A percentile compares a stretch with the other conserved stretches of the same genome.
Conservation (phyloP, 2,329 filamentous ascomycete species). For the Sporothrix sp. region DNA sequence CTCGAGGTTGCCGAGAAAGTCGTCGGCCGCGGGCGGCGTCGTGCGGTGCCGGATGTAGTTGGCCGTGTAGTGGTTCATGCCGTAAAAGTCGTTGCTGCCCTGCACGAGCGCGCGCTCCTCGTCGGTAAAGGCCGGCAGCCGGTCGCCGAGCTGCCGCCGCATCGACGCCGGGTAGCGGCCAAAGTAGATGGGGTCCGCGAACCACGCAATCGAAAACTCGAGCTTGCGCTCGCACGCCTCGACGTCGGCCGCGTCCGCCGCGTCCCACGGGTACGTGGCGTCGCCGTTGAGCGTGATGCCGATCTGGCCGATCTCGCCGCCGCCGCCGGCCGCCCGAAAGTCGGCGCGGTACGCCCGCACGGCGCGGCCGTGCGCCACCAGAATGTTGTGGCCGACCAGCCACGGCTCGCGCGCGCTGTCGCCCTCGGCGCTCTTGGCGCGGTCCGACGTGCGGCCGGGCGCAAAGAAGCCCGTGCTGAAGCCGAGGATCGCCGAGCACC, state of each 20-base stretch:
- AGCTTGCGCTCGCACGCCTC: slow-evolving; percentile 72
- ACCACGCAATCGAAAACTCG: slow-evolving; percentile 82
- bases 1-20: slow-evolving; percentile 69
- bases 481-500: slow-evolving; percentile 72
- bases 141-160: slow-evolving; percentile 67
- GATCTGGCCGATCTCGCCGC: slow-evolving; percentile 74
- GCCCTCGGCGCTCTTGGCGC: slow-evolving; percentile 57
- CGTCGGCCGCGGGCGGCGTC: slow-evolving; percentile 49
- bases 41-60: slow-evolving; percentile 73
- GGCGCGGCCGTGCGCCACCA: slow-evolving; percentile 69
- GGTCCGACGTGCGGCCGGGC: slow-evolving; percentile 71
- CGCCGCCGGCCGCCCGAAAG: slow-evolving; percentile 56
- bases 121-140: slow-evolving; percentile 63
- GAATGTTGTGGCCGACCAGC: slow-evolving; percentile 70
- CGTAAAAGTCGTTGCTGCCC: slow-evolving; percentile 88
- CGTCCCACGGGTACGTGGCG: slow-evolving; percentile 73
- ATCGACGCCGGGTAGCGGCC: slow-evolving; percentile 78
- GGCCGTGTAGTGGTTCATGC: slow-evolving; percentile 89
- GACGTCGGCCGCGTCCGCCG: slow-evolving; percentile 62
- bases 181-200: slow-evolving; percentile 77
- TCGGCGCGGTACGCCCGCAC: slow-evolving; percentile 77
- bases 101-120: slow-evolving; percentile 66
- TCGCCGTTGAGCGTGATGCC: slow-evolving; percentile 85
- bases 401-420: slow-evolving; percentile 71
- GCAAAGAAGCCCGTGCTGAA: slow-evolving; percentile 72